A percentile compares a stretch with the other conserved stretches of the same genome.
These are phyloP conservation scores for Globisporangium spiculum DNA, from an alignment of 352 stramenopile genomes.

Conservation along the genomic window DNA sequence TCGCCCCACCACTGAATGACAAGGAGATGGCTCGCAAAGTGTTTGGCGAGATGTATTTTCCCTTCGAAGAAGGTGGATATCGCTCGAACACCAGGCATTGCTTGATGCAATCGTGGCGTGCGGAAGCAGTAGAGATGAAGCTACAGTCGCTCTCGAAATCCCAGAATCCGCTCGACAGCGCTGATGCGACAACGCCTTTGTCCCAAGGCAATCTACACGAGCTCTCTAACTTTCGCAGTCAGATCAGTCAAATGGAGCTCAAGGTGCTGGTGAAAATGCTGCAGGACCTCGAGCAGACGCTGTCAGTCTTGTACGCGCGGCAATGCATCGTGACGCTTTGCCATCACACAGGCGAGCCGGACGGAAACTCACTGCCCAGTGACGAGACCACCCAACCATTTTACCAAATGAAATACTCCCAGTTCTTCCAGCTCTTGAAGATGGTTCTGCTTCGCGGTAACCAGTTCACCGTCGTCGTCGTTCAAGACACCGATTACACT, in stretches of 20 bases:
- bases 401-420: not conserved
- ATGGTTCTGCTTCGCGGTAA: slow-evolving; percentile 50
- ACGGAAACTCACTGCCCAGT: not conserved
- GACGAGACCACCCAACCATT: not conserved
- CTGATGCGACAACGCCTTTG: not conserved
- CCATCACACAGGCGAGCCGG: not conserved
- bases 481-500: not conserved
- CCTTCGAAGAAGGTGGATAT: slow-evolving; percentile 77
- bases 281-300: slow-evolving; percentile 9
- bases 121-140: slow-evolving; percentile 31
- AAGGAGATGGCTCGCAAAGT: slow-evolving; percentile 82
- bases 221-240: not conserved
- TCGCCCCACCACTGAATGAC: slow-evolving; percentile 41
- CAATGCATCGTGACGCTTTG: slow-evolving; percentile 8
- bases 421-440: slow-evolving; percentile 48
- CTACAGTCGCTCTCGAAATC: not conserved
- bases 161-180: not conserved
- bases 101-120: slow-evolving; percentile 34
- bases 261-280: slow-evolving; percentile 3
- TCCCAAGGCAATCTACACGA: not conserved
- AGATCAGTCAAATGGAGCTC: slow-evolving; percentile 14
- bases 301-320: slow-evolving; percentile 13
- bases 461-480: slow-evolving; percentile 27
- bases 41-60: slow-evolving; percentile 87
- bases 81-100: slow-evolving; percentile 43